Base-by-base conservation (phyloP, 148 eudicot genomes). In the Vaccinium corymbosum region DNA sequence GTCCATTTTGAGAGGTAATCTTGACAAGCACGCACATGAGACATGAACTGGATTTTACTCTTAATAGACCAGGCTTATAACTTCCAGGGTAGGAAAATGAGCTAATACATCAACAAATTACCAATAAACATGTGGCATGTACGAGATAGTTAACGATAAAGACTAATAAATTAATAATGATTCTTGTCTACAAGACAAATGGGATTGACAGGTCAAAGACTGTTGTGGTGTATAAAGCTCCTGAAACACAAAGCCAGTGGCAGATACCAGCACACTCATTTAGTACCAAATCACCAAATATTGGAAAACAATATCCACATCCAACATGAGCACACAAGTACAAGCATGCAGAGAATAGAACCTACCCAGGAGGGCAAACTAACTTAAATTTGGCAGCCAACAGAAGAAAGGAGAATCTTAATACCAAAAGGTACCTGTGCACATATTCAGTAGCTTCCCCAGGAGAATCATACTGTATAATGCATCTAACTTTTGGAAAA, bases 381-480 rank as follows among this genome's bases (percentile, higher is more conserved):
- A 76, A 76, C 14, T 0, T 2, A 49, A 76, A 49, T 10, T 3
- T 19, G 16, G 79, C 27, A 76, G 29, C 49, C 79, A 48, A 32
- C 29, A 4, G 29, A 76, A 48, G 4, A 50, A 76, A 76, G 53
- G 56, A n/a, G 27, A 48, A 48, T 15, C 15, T 17, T 38, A 48
- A 64, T 29, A n/a, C 56, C 29, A 75, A 49, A 29, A 83, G 84
- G 50, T 84, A 97, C 99, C 99, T 92, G 84, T 97, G 99, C 77
- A 97, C 99, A 90, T 94, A 97, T 91, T 97, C 99, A 62, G 94
- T 93, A 85, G 98, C 97, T 87, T 97, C 99, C 80, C 98, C 99
- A 1, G 99, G 98, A 76, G 99, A 92, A 87, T 97, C 99, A 88
- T 97, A 97, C 78, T 97, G 99, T 92, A 97, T 90, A 88, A 97